phyloP scores from a whole-genome alignment of 371 early-diverging fungal species.

The Mortierella sp. region DNA sequence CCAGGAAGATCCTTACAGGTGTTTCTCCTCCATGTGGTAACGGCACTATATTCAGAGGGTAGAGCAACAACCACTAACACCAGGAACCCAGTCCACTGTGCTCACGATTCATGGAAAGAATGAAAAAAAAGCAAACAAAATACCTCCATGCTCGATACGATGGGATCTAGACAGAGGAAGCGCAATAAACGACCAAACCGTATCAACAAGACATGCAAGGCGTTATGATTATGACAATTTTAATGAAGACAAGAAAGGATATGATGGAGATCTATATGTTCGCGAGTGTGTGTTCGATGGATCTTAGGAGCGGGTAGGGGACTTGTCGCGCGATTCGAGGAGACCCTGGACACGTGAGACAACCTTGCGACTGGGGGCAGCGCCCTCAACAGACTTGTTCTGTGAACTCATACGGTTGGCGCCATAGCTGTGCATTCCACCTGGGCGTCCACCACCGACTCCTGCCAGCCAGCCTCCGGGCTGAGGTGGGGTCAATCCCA shows the following conservation, averaged over 20 bases:
- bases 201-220: too few relatives aligned
- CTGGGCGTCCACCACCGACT: conserved; percentile 3
- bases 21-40: conserved; percentile 55
- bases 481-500: conserved; percentile 35
- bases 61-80: not conserved
- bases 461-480: conserved; percentile 26
- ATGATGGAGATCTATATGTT: not conserved
- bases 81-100: not conserved
- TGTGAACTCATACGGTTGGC: conserved; percentile 9
- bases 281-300: too few relatives aligned
- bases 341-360: conserved; percentile 41
- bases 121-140: too few relatives aligned
- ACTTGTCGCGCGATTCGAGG: conserved; percentile 36
- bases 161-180: too few relatives aligned
- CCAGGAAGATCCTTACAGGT: conserved; percentile 54
- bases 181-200: not conserved
- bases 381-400: not conserved
- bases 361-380: conserved; percentile 16
- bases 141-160: too few relatives aligned
- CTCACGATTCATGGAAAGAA: too few relatives aligned
- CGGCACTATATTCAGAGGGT: not conserved
- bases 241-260: conserved; percentile 1
- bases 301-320: conserved; percentile 20
- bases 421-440: conserved; percentile 16
- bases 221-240: not conserved